Evolutionary conservation across 2,329 filamentous ascomycete genomes (phyloP), one percentile per base, ranked within the genome.

Genomic region (Didymella sp.): DNA sequence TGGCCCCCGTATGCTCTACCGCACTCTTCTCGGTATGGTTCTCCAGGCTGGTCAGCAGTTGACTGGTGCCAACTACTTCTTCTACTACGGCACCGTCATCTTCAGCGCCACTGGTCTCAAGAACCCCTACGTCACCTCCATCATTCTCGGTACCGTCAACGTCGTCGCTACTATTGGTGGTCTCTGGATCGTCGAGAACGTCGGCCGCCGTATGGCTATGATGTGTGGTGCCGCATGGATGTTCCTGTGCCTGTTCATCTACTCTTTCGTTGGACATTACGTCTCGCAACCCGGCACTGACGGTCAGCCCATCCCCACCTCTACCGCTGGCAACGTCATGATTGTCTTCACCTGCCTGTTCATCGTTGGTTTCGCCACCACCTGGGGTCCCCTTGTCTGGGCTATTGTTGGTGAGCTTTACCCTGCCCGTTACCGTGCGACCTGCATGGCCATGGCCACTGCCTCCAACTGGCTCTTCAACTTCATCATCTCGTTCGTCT

Each of bases 341-440:
- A 88, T 90, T 45, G 82, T 87, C 53, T 89, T 89, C 74, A 87
- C 87, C 0, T 89, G 87, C 69, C 77, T 90, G 41, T 88, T 88
- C 71, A 87, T 88, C 63, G 80, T 87, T 0, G 85, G 82, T 0
- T 90, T 87, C 61, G 87, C 87, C 2, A 88, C 84, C 0, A 89
- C 87, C 4, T 90, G 87, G 88, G 87, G 87, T 28, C 88, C 88
- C 1, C 82, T 87, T 43, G 87, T 89, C 55, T 92, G 89, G 89
- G 86, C 89, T 51, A 81, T 88, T 44, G 84, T 87, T 49, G 84
- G 85, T 7, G 85, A 88, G 70, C 80, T 90, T 43, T 90, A 88
- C 73, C 87, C 84, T 0, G 85, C 85, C n/a, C 80, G 85, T 28
- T 80, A 80, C 69, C 75, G 79, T 27, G 78, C 77, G 3, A 76